Conservation (phyloP, 768 basidiomycete species). For the Tremella yokohamensis region DNA sequence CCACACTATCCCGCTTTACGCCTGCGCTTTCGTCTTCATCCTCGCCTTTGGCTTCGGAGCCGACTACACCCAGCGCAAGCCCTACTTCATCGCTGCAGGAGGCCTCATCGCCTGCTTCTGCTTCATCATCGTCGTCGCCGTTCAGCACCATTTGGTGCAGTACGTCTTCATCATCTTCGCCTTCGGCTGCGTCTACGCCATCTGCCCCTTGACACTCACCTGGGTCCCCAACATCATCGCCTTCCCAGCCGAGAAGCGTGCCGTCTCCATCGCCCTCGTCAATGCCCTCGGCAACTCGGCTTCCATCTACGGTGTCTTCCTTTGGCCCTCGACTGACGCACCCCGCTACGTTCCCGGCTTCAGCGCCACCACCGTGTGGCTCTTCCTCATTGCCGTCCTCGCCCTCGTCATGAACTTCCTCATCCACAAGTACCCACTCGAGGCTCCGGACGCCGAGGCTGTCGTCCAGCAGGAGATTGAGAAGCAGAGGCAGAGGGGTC, state of each 20-base stretch:
- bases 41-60: constrained; percentile 44
- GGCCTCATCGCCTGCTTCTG: constrained; percentile 31
- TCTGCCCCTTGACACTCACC: constrained; percentile 41
- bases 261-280: constrained; percentile 48
- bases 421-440: constrained; percentile 42
- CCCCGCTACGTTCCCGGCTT: constrained; percentile 48
- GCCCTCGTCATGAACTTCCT: constrained; percentile 37
- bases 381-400: constrained; percentile 31
- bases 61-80: constrained; percentile 47
- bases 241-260: constrained; percentile 47
- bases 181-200: constrained; percentile 47
- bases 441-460: constrained; percentile 31
- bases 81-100: constrained; percentile 36
- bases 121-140: constrained; percentile 43
- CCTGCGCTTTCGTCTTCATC: constrained; percentile 40
- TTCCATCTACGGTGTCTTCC: constrained; percentile 50
- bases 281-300: constrained; percentile 47
- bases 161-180: constrained; percentile 51
- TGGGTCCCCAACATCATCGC: constrained; percentile 51
- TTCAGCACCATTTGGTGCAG: constrained; percentile 25
- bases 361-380: constrained; percentile 44
- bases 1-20: constrained; percentile 49
- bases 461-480: constrained; percentile 37
- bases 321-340: constrained; percentile 46
- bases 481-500: constrained; percentile 25